phyloP scores from a whole-genome alignment of 169 alveolate genomes.

The Hepatocystis sp. region DNA sequence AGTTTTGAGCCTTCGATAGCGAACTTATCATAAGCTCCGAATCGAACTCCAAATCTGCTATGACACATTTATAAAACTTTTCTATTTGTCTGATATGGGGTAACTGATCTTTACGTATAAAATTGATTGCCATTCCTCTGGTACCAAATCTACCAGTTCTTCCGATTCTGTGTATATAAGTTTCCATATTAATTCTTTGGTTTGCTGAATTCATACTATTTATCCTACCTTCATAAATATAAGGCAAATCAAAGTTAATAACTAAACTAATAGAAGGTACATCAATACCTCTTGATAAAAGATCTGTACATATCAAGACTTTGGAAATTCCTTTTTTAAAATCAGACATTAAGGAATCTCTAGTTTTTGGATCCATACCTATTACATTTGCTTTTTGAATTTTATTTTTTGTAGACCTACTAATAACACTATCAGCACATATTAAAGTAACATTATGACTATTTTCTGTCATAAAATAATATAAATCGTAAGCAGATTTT shows the following conservation, averaged over 20 bases:
- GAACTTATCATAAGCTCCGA: conserved; percentile 67
- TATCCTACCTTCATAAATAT: conserved; percentile 81
- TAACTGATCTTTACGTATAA: conserved; percentile 81
- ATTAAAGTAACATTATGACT: conserved; percentile 69
- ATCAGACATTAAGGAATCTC: conserved; percentile 96
- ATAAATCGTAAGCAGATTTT: conserved; percentile 93
- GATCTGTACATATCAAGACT: conserved; percentile 98
- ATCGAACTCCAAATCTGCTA: conserved; percentile 61
- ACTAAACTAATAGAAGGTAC: conserved; percentile 97
- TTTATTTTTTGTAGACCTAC: conserved; percentile 68
- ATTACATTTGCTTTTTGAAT: conserved; percentile 85
- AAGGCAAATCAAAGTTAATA: conserved; percentile 96
- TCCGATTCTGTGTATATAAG: conserved; percentile 97
- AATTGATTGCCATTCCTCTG: conserved; percentile 96
- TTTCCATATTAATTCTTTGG: conserved; percentile 81
- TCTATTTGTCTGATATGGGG: conserved; percentile 83
- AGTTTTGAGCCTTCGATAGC: no score
- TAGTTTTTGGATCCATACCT: conserved; percentile 94
- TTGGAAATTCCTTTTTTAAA: conserved; percentile 96
- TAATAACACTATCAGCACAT: conserved; percentile 75
- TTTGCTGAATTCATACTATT: conserved; percentile 21
- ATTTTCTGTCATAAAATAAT: conserved; percentile 91
- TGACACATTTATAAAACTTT: conserved; percentile 77
- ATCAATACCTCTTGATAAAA: conserved; percentile 98
- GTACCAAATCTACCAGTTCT: conserved; percentile 98